Evolutionary conservation across 1,284 basidiomycete species (phyloP).

Genomic region (Pseudozyma tsukubaensis): DNA sequence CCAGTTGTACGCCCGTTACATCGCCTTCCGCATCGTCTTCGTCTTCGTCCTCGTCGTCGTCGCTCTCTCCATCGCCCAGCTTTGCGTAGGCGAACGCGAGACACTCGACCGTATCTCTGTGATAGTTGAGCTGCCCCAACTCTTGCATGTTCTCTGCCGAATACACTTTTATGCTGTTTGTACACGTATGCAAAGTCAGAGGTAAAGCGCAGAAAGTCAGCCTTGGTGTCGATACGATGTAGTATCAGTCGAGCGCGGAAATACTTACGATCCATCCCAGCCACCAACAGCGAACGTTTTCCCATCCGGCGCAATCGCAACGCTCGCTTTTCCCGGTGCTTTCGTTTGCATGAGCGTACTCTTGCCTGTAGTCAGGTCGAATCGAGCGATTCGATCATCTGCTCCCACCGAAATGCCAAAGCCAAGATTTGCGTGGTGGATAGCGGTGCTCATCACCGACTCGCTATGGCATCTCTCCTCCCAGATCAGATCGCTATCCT

Average conservation of each 20-base stretch:
- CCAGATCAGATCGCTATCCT: constrained; percentile 16
- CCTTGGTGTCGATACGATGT: no score
- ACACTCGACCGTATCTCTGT: constrained; percentile 42
- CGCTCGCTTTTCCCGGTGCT: constrained; percentile 23
- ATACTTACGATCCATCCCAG: constrained; percentile 50
- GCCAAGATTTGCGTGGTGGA: not conserved
- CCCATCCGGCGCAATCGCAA: constrained; percentile 24
- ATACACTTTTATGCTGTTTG: constrained; percentile 25
- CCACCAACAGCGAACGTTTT: constrained; percentile 21
- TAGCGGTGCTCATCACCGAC: constrained; percentile 23
- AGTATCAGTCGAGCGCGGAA: not conserved
- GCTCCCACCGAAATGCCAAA: constrained; percentile 40
- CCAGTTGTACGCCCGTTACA: not conserved
- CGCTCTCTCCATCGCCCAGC: constrained; percentile 5
- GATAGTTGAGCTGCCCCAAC: constrained; percentile 27
- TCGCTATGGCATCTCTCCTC: constrained; percentile 23
- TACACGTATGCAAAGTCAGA: not conserved
- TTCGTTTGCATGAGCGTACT: constrained; percentile 8
- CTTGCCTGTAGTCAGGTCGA: constrained; percentile 12
- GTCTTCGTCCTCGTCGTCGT: not conserved
- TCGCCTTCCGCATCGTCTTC: not conserved
- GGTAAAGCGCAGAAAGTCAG: not conserved
- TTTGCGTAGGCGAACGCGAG: constrained; percentile 16
- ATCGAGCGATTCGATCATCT: constrained; percentile 40
- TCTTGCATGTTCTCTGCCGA: not conserved